A percentile compares a stretch with the other conserved stretches of the same genome.
These are phyloP conservation scores for Aegle marmelos DNA, from an alignment of 345 rosid species.

Conservation along the genomic window DNA sequence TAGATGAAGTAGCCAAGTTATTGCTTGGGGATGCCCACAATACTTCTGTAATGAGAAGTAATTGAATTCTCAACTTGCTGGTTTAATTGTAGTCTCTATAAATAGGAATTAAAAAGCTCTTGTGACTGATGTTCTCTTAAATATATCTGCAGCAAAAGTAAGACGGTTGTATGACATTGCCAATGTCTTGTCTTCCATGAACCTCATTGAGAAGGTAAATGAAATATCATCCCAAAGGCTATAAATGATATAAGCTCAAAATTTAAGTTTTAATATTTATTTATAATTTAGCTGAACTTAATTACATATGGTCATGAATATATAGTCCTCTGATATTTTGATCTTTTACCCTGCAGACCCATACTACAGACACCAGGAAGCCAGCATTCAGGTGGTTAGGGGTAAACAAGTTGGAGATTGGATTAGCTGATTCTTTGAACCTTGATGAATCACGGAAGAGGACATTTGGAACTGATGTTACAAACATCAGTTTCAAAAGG, in stretches of 20 bases:
- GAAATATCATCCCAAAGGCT: not conserved
- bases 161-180: conserved; percentile 91
- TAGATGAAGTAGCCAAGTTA: conserved; percentile 73
- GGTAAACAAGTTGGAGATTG: conserved; percentile 39
- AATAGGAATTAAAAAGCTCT: not conserved
- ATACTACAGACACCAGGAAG: conserved; percentile 66
- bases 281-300: not conserved
- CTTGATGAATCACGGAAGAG: conserved; percentile 54
- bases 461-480: conserved; percentile 71
- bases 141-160: conserved; percentile 68
- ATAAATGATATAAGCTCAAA: not conserved
- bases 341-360: conserved; percentile 51
- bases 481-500: conserved; percentile 50
- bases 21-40: conserved; percentile 78
- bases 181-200: conserved; percentile 79
- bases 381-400: conserved; percentile 96
- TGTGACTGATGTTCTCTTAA: conserved; percentile 1
- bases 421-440: conserved; percentile 27
- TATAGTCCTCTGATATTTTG: not conserved
- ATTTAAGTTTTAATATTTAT: not conserved
- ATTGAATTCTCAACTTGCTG: not conserved
- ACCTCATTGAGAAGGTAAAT: conserved; percentile 85
- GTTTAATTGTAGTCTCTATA: not conserved
- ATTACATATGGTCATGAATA: not conserved
- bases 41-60: conserved; percentile 79